These are phyloP conservation scores for Coriaria nepalensis DNA, from an alignment of 306 rosid genomes.

Conservation along the genomic window DNA sequence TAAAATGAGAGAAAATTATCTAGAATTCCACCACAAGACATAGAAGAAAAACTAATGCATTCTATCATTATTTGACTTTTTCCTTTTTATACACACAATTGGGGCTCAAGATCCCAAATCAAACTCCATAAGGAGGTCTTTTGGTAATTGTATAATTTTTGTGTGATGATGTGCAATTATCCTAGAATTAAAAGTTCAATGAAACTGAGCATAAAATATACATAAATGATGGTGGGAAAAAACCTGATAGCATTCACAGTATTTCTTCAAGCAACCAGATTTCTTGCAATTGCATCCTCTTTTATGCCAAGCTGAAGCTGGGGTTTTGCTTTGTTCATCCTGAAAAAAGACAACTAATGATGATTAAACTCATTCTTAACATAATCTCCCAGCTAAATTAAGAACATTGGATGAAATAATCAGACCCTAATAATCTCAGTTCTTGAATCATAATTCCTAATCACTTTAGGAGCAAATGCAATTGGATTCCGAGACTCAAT, in stretches of 20 bases:
- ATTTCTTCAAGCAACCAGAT: not conserved
- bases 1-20: too few relatives aligned
- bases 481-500: not conserved
- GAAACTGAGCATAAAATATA: not conserved
- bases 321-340: not conserved
- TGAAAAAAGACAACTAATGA: not conserved
- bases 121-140: too few relatives aligned
- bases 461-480: slow-evolving; percentile 1
- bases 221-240: not conserved
- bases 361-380: not conserved
- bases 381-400: not conserved
- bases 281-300: slow-evolving; percentile 7
- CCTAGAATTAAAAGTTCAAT: not conserved
- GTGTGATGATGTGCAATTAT: too few relatives aligned
- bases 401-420: not conserved
- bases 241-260: slow-evolving; percentile 3
- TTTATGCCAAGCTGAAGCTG: not conserved
- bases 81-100: too few relatives aligned
- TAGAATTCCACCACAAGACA: too few relatives aligned
- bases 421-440: not conserved
- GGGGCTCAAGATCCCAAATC: too few relatives aligned
- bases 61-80: too few relatives aligned
- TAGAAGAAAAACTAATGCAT: too few relatives aligned
- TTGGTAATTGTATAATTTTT: too few relatives aligned
- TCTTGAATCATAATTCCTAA: not conserved